Base-by-base conservation (phyloP, 371 early-diverging fungal species). In the Mortierella sp. region DNA sequence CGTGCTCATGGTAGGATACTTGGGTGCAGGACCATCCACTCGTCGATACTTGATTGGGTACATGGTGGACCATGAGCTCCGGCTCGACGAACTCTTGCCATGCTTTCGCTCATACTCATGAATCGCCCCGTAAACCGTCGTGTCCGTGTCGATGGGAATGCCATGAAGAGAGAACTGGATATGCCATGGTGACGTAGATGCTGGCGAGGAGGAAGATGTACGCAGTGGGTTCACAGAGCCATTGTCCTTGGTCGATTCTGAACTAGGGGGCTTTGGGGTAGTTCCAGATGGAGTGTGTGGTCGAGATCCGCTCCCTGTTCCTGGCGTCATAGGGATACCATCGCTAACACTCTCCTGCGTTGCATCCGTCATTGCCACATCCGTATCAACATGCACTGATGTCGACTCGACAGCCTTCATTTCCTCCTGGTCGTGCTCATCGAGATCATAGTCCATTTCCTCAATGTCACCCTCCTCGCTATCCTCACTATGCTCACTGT, bases 81-180 rank as follows among this genome's bases (percentile, higher is more conserved):
- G 81, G 7, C 69, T 62, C 1, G 74, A 62, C 15, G 74, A 59
- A 30, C 63, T 48, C 29, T 61, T 66, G 26, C 72, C 72, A 55
- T 68, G 74, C 68, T 64, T 73, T 44, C 73, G 74, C 60, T 87
- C 86, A 45, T 86, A 84, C 18, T 84, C 83, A 57, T 89, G 90
- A 11, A 89, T 83, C 11, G 90, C 90, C 28, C 87, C 88, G 71
- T 90, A 90, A 0, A 90, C 84, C 3, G 89, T 89, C n/a, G 77
- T 85, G 19, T 88, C 86, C 4, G 84, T 87, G n/a, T 74, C 70
- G 43, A 90, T 79, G 1, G 83, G 81, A 1, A 74, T 74, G 7
- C 82, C 87, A n/a, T 85, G 82, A 37, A 88, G 58, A 1, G 83
- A 84, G 64, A 90, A 90, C 23, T 79, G 75, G 29, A 90, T 87